These are phyloP conservation scores for Linnemannia elongata DNA, from an alignment of 192 early-diverging fungal species.

Conservation along the genomic window DNA sequence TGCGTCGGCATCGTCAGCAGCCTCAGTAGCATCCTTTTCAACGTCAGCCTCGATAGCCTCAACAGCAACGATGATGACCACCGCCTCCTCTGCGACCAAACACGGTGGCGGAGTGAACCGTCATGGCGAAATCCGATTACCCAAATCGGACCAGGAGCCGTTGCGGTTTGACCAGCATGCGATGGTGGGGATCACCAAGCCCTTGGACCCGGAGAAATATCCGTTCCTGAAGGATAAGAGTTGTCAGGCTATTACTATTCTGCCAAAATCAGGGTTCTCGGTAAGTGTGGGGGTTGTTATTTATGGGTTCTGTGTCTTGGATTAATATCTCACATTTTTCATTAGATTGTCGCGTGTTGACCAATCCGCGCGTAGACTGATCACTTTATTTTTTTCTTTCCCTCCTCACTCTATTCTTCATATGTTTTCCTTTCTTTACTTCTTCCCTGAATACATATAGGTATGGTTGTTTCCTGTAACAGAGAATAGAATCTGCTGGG, in stretches of 20 bases:
- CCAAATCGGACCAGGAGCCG: conserved; percentile 26
- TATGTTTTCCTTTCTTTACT: not conserved
- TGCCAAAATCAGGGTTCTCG: conserved; percentile 26
- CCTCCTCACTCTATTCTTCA: not conserved
- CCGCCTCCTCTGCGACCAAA: not conserved
- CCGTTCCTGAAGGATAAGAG: conserved; percentile 36
- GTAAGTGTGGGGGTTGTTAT: not conserved
- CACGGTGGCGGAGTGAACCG: not conserved
- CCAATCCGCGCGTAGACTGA: not conserved
- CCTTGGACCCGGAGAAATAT: conserved; percentile 28
- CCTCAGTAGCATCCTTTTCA: not conserved
- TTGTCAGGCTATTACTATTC: conserved; percentile 24
- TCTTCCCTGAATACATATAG: not conserved
- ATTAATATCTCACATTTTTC: not conserved
- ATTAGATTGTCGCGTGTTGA: not conserved
- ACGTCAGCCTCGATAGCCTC: not conserved
- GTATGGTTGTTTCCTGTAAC: conserved; percentile 29
- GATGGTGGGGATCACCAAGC: conserved; percentile 22
- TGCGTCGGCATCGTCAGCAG: not conserved
- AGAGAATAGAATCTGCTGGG: conserved; percentile 33
- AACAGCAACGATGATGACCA: not conserved
- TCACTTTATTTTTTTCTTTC: not conserved
- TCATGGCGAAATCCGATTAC: not conserved
- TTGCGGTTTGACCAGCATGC: conserved; percentile 44
- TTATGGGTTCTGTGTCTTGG: not conserved